Evolutionary conservation across 495 filamentous ascomycete genomes (phyloP).

Genomic region (Hypoxylon rickii): DNA sequence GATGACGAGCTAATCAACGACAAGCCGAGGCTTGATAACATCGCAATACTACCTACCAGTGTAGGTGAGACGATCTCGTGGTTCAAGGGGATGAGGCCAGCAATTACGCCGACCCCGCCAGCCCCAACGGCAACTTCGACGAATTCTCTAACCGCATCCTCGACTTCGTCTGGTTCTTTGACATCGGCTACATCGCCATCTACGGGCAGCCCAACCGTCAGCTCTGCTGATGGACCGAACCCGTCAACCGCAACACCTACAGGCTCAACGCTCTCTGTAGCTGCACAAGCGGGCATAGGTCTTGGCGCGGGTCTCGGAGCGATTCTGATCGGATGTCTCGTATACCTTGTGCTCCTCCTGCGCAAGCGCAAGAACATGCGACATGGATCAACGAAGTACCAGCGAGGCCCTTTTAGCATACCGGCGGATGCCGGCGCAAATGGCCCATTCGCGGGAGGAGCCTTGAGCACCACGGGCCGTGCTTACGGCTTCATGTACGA

Average conservation of each 20-base stretch:
- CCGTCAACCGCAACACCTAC: conserved; percentile 31
- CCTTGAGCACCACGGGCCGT: not conserved
- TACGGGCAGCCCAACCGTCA: conserved; percentile 33
- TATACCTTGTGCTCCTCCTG: conserved; percentile 14
- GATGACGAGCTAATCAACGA: conserved; percentile 30
- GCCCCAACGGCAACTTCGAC: conserved; percentile 4
- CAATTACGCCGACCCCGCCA: not conserved
- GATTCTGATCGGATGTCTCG: conserved; percentile 28
- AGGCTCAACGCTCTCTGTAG: conserved; percentile 34
- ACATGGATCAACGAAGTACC: not conserved
- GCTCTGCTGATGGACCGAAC: conserved; percentile 26
- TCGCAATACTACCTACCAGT: conserved; percentile 33
- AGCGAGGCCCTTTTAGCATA: no score
- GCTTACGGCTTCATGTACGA: conserved; percentile 3
- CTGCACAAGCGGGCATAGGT: conserved; percentile 52
- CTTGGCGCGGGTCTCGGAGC: conserved; percentile 48
- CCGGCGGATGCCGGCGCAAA: no score
- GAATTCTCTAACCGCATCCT: no score
- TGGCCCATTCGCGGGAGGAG: no score
- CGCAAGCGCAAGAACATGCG: conserved; percentile 15
- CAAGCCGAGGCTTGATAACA: conserved; percentile 20
- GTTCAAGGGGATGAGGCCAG: conserved; percentile 25
- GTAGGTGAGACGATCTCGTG: conserved; percentile 38
- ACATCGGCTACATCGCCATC: conserved; percentile 10
- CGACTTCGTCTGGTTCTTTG: not conserved